These are phyloP conservation scores for Fusarium verticillioides DNA, from an alignment of 2,329 filamentous ascomycete genomes.

Conservation along the genomic window DNA sequence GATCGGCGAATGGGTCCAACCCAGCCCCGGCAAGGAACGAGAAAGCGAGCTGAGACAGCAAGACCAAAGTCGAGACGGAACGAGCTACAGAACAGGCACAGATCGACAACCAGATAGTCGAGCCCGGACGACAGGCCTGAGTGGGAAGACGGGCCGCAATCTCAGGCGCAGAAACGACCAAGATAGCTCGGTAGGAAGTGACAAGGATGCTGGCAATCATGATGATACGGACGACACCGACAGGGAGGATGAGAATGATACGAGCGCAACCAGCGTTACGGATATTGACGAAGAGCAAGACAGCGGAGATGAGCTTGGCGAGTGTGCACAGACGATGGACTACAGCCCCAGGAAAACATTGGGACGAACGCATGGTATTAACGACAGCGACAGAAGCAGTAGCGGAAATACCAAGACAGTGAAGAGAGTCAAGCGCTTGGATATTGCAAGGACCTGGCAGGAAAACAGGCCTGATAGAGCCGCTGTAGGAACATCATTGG, in stretches of 20 bases:
- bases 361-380: background rate
- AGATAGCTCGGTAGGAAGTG: conserved; percentile 13
- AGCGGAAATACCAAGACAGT: conserved; percentile 5
- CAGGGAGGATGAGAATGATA: conserved; percentile 17
- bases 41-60: conserved; percentile 16
- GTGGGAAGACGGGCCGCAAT: conserved; percentile 17
- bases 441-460: conserved; percentile 16
- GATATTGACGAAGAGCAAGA: conserved; percentile 21
- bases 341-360: background rate
- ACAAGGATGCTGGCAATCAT: conserved; percentile 18
- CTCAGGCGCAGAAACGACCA: background rate
- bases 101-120: conserved; percentile 23
- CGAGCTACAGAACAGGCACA: conserved; percentile 10
- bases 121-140: conserved; percentile 13
- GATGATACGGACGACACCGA: conserved; percentile 16
- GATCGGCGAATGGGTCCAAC: conserved; percentile 54
- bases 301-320: conserved; percentile 40
- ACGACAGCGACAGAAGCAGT: background rate
- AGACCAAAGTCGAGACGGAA: conserved; percentile 2
- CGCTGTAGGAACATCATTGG: conserved; percentile 19
- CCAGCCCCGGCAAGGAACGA: conserved; percentile 28
- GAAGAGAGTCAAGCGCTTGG: conserved; percentile 33
- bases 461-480: conserved; percentile 16
- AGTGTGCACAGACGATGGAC: conserved; percentile 10
- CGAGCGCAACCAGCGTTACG: conserved; percentile 24